Conservation (phyloP, 768 basidiomycete genomes). For the Paxillus ammoniavirescens region DNA sequence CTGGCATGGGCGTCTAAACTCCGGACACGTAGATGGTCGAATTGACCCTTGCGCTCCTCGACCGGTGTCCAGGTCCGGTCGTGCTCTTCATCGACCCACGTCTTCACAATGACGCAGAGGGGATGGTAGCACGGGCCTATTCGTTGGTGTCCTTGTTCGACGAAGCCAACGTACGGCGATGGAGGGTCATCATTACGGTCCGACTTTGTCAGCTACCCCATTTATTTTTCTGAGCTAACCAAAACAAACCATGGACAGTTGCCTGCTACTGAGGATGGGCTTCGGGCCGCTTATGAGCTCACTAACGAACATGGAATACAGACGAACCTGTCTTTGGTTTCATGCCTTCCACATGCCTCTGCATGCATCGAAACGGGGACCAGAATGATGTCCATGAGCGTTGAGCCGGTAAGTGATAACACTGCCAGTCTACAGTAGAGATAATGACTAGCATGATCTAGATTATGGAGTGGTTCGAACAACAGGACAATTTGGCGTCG, state of each 20-base stretch:
- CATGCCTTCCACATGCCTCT: constrained; percentile 52
- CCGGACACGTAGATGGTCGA: constrained; percentile 45
- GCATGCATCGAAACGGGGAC: constrained; percentile 54
- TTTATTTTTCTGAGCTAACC: background rate
- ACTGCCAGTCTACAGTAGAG: background rate
- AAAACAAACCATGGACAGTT: constrained; percentile 36
- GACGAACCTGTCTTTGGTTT: constrained; percentile 53
- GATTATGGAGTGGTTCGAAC: constrained; percentile 45
- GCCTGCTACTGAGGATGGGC: constrained; percentile 55
- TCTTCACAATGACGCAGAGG: constrained; percentile 32
- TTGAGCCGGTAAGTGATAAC: constrained; percentile 43
- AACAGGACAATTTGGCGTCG: constrained; percentile 17
- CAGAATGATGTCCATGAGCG: constrained; percentile 46
- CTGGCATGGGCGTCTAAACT: background rate
- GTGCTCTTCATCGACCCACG: constrained; percentile 53
- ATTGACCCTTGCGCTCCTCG: constrained; percentile 43
- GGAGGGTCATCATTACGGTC: constrained; percentile 51
- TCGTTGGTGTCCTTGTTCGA: constrained; percentile 42
- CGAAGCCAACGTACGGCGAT: constrained; percentile 35
- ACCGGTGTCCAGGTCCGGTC: constrained; percentile 47
- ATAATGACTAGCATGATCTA: constrained; percentile 17
- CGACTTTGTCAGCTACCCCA: constrained; percentile 12
- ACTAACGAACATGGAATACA: constrained; percentile 38
- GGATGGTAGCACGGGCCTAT: constrained; percentile 43
- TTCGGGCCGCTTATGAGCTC: constrained; percentile 45